A percentile compares a stretch with the other conserved stretches of the same genome.
phyloP scores from a whole-genome alignment of 2,329 filamentous ascomycete species.

The Pseudonectria buxi region DNA sequence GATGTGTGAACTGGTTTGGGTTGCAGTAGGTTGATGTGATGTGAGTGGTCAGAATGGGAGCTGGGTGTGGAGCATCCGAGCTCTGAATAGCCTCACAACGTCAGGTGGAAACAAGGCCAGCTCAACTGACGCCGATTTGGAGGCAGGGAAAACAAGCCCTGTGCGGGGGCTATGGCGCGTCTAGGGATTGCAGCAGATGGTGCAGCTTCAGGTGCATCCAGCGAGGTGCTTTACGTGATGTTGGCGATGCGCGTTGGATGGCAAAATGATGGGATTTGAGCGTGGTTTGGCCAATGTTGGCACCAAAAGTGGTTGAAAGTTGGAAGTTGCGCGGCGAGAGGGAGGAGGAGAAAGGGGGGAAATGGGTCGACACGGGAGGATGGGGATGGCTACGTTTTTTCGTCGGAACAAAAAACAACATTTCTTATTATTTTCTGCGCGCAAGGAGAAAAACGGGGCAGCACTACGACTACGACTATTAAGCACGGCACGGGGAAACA shows the following conservation, averaged over 20 bases:
- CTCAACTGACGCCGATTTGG: constrained; percentile 4
- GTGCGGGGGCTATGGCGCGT: constrained; percentile 17
- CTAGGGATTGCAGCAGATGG: constrained; percentile 20
- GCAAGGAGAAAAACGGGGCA: constrained; percentile 42
- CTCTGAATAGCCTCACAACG: constrained; percentile 37
- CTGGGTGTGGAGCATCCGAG: constrained; percentile 9
- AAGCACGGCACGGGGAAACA: constrained; percentile 10
- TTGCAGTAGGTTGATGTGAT: constrained; percentile 5
- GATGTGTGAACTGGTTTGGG: not conserved
- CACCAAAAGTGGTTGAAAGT: constrained; percentile 24
- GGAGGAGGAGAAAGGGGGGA: constrained; percentile 14
- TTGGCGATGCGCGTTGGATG: constrained; percentile 26
- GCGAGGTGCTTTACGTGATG: constrained; percentile 32
- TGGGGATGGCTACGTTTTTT: constrained; percentile 49
- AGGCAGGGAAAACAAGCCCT: constrained; percentile 14
- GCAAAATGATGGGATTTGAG: constrained; percentile 37
- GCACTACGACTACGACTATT: constrained; percentile 16
- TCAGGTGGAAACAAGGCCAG: constrained; percentile 14
- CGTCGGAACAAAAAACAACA: constrained; percentile 34
- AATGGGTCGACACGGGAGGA: constrained; percentile 23
- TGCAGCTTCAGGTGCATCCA: constrained; percentile 25
- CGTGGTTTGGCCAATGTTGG: constrained; percentile 19
- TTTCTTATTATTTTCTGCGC: constrained; percentile 39
- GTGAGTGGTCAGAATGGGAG: constrained; percentile 16
- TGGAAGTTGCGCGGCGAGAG: constrained; percentile 18